phyloP scores from a whole-genome alignment of 2,329 filamentous ascomycete species.

The Monosporascus cannonballus region DNA sequence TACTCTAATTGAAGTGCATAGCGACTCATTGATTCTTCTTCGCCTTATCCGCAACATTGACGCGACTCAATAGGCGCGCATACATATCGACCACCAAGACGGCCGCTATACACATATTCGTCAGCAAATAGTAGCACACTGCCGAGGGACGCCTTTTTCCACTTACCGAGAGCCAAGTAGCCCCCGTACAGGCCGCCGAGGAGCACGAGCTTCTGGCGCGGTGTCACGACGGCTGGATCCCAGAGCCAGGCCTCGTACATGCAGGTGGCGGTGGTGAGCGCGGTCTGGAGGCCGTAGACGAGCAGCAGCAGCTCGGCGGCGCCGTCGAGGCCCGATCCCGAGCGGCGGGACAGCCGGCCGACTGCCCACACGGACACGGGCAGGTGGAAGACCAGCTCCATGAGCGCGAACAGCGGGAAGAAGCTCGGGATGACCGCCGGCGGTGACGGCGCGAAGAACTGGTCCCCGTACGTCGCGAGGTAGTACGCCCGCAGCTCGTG shows the following conservation, averaged over 20 bases:
- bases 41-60: constrained; percentile 24
- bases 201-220: constrained; percentile 38
- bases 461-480: constrained; percentile 43
- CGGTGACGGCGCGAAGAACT: constrained; percentile 37
- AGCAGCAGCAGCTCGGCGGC: constrained; percentile 43
- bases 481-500: constrained; percentile 40
- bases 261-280: constrained; percentile 45
- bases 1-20: not conserved
- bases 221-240: constrained; percentile 38
- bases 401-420: constrained; percentile 43
- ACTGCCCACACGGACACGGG: constrained; percentile 45
- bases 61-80: constrained; percentile 39
- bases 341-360: constrained; percentile 7
- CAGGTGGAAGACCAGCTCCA: constrained; percentile 46
- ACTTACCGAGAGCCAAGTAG: constrained; percentile 48
- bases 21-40: constrained; percentile 35
- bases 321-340: constrained; percentile 24
- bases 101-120: constrained; percentile 30
- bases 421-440: constrained; percentile 34
- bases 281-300: constrained; percentile 45
- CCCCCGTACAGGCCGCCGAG: constrained; percentile 45
- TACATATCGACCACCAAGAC: constrained; percentile 51
- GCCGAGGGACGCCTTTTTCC: not conserved
- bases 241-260: constrained; percentile 44
- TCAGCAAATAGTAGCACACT: constrained; percentile 8